Base-by-base conservation (phyloP, 176 grass and related monocot genomes). In the Ananas comosus region DNA sequence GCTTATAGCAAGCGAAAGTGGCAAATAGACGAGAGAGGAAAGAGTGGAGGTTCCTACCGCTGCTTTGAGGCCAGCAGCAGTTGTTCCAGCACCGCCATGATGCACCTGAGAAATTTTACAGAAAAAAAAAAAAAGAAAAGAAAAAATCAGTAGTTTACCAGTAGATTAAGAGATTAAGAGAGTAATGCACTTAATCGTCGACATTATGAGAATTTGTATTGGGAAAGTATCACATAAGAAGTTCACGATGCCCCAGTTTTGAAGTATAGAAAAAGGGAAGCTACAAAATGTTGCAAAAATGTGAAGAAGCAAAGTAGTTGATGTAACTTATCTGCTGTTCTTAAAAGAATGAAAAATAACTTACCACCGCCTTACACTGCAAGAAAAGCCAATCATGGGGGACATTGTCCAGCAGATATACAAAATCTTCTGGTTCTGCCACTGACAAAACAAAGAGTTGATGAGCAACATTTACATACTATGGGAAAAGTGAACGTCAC, bases 361-460 rank as follows among this genome's bases (percentile, higher is more conserved):
- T 66, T 88, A 92, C 94, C 89, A 92, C 86, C 67, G 86, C 89
- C 79, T 97, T 90, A 28, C 94, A 90, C 51, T 92, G 89, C 74
- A 97, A 78, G 65, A 97, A 97, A 56, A 97, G 87, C 94, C 94
- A 90, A 53, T 97, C 94, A 70, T 97, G 94, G 65, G 94, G 89
- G 74, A 88, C 79, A 50, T 97, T 97, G 72, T 97, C 94, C 50
- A 97, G 85, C 50, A 91, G 73, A 74, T 87, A 92, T 2, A 97
- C 85, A 74, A 72, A 82, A 69, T 92, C 94, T 74, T 97, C 90
- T 65, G 86, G 82, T 71, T 92, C 84, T 75, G 74, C 75, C 86
- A 92, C 89, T 92, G 78, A 57, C 18, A 83, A 61, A 74, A 71
- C 54, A 78, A 12, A 73, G n/a, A 17, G 64, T 23, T 50, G n/a